phyloP scores from a whole-genome alignment of 495 filamentous ascomycete genomes.

The Penicillium coprophilum region DNA sequence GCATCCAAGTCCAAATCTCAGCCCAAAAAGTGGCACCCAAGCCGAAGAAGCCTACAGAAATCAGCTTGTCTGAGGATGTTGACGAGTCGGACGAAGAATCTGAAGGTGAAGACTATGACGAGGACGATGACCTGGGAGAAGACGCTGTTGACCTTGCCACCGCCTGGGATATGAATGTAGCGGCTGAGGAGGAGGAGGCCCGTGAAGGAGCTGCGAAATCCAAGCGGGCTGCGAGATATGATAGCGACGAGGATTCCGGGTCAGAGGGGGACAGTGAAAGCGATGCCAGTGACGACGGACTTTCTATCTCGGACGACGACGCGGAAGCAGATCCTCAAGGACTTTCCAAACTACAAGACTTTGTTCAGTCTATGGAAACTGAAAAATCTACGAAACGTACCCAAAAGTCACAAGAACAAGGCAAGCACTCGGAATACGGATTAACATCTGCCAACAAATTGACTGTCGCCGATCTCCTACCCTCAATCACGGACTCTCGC shows the following conservation, averaged over 20 bases:
- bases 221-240: conserved; percentile 33
- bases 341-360: conserved; percentile 62
- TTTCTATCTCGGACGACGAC: conserved; percentile 60
- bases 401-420: conserved; percentile 49
- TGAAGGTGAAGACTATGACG: conserved; percentile 49
- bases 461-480: conserved; percentile 74
- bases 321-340: conserved; percentile 55
- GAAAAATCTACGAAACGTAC: conserved; percentile 31
- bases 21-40: conserved; percentile 25
- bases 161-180: conserved; percentile 72
- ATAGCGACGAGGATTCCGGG: conserved; percentile 35
- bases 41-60: conserved; percentile 36
- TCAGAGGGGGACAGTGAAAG: conserved; percentile 45
- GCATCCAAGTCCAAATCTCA: conserved; percentile 51
- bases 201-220: conserved; percentile 33
- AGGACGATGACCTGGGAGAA: conserved; percentile 66
- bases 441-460: conserved; percentile 65
- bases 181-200: conserved; percentile 46
- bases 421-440: conserved; percentile 57
- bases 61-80: conserved; percentile 59
- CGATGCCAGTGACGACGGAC: conserved; percentile 50
- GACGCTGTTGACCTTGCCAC: conserved; percentile 83
- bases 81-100: conserved; percentile 47
- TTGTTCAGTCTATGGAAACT: conserved; percentile 67
- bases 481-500: conserved; percentile 69